phyloP scores from a whole-genome alignment of 306 rosid genomes.

The Vigna trinervia region DNA sequence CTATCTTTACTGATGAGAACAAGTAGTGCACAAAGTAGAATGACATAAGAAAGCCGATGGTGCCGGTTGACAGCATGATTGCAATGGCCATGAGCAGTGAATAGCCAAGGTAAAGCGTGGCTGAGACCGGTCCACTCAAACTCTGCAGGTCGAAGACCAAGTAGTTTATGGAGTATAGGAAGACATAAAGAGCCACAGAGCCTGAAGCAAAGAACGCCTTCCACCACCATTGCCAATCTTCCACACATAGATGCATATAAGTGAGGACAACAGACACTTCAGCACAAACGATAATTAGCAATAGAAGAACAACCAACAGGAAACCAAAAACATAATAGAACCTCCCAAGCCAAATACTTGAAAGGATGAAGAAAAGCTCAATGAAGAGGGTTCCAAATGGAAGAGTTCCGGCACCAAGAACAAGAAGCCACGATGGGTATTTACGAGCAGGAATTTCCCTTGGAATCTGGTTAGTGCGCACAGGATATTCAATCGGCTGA shows the following conservation, averaged over 20 bases:
- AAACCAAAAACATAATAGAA: conserved; percentile 48
- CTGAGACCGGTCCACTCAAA: conserved; percentile 22
- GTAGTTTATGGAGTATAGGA: conserved; percentile 45
- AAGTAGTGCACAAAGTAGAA: conserved; percentile 32
- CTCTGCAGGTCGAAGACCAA: conserved; percentile 20
- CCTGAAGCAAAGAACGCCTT: conserved; percentile 90
- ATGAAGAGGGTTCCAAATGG: conserved; percentile 28
- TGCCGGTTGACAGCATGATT: conserved; percentile 60
- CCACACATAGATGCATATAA: conserved; percentile 89
- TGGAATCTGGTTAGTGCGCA: conserved; percentile 60
- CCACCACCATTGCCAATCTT: conserved; percentile 97
- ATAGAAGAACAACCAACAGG: conserved; percentile 69
- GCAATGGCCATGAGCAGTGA: conserved; percentile 24
- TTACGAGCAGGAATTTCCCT: conserved; percentile 64
- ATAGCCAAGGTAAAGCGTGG: conserved; percentile 19
- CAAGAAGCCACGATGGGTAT: conserved; percentile 86
- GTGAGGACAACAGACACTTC: conserved; percentile 90
- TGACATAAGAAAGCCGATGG: conserved; percentile 26
- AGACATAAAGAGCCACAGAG: conserved; percentile 78
- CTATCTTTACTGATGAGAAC: conserved; percentile 51
- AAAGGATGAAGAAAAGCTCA: conserved; percentile 22
- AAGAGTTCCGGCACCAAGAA: conserved; percentile 49
- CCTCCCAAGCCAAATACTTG: conserved; percentile 30
- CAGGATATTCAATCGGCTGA: conserved; percentile 73
- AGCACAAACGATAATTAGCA: conserved; percentile 77